phyloP scores from a whole-genome alignment of 768 basidiomycete species.

The Panaeolus papilionaceus region DNA sequence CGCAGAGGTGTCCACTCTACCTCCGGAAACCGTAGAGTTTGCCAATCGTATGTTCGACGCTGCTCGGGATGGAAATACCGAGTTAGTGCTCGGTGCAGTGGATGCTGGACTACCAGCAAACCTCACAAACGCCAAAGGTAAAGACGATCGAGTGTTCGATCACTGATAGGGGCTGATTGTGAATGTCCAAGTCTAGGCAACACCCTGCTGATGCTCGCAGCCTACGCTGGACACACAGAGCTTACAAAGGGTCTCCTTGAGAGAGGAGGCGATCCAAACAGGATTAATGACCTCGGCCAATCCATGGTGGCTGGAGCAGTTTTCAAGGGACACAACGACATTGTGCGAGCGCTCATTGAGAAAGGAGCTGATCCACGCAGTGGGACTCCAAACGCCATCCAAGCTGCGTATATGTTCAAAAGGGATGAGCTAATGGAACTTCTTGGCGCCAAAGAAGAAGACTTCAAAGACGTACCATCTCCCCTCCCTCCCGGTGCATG shows the following conservation, averaged over 20 bases:
- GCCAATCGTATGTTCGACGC: constrained; percentile 80
- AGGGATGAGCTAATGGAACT: constrained; percentile 59
- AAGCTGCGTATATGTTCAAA: constrained; percentile 73
- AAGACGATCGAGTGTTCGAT: constrained; percentile 7
- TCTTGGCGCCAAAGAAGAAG: constrained; percentile 65
- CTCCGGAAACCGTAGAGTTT: constrained; percentile 54
- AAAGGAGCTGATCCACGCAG: constrained; percentile 67
- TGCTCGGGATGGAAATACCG: constrained; percentile 63
- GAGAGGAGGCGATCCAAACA: constrained; percentile 68
- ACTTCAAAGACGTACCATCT: constrained; percentile 48
- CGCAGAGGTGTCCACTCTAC: constrained; percentile 30
- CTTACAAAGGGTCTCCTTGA: constrained; percentile 59
- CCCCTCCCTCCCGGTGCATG: constrained; percentile 28
- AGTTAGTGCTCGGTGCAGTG: constrained; percentile 62
- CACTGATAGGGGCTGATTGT: neutral
- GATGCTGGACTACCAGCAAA: constrained; percentile 75
- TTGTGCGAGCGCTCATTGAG: constrained; percentile 61
- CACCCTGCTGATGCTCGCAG: constrained; percentile 79
- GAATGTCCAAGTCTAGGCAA: constrained; percentile 57
- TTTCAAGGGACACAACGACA: constrained; percentile 72
- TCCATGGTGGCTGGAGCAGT: constrained; percentile 79
- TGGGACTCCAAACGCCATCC: constrained; percentile 72
- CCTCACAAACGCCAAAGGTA: constrained; percentile 74
- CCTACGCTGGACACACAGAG: constrained; percentile 70
- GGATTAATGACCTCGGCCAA: constrained; percentile 74